Conservation (phyloP, 441 rosid genomes). For the Kokia cookei region DNA sequence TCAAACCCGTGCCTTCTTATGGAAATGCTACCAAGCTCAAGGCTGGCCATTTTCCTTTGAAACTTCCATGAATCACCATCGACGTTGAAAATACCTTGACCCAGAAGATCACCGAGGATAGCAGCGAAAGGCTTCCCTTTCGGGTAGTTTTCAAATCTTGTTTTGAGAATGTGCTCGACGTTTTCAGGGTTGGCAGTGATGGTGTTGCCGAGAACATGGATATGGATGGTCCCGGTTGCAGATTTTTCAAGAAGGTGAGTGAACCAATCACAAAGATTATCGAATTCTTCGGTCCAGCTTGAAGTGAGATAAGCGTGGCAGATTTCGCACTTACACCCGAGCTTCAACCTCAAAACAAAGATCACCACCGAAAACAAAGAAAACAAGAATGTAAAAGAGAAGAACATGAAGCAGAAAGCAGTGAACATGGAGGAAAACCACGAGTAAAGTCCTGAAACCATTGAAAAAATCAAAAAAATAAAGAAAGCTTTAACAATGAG, state of each 20-base stretch:
- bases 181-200: slow-evolving; percentile 56
- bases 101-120: slow-evolving; percentile 55
- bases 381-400: slow-evolving; percentile 21
- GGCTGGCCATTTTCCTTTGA: slow-evolving; percentile 47
- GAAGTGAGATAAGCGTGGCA: slow-evolving; percentile 42
- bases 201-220: slow-evolving; percentile 50
- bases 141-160: slow-evolving; percentile 70
- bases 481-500: not conserved
- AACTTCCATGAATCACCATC: slow-evolving; percentile 60
- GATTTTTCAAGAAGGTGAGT: slow-evolving; percentile 55
- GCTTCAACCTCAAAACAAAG: slow-evolving; percentile 23
- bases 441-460: slow-evolving; percentile 19
- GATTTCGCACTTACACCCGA: slow-evolving; percentile 49
- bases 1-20: slow-evolving; percentile 40
- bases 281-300: slow-evolving; percentile 49
- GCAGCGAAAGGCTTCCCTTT: slow-evolving; percentile 77
- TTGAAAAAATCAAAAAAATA: not conserved
- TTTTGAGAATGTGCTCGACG: slow-evolving; percentile 69
- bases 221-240: slow-evolving; percentile 49
- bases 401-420: slow-evolving; percentile 23
- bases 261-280: slow-evolving; percentile 63
- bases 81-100: slow-evolving; percentile 53
- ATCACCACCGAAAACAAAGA: slow-evolving; percentile 23
- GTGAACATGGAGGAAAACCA: slow-evolving; percentile 5
- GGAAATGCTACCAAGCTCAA: slow-evolving; percentile 45